Evolutionary conservation across 805 yeast genomes (phyloP), one percentile per base, ranked within the genome.

Genomic region (Barnettozyma californica): DNA sequence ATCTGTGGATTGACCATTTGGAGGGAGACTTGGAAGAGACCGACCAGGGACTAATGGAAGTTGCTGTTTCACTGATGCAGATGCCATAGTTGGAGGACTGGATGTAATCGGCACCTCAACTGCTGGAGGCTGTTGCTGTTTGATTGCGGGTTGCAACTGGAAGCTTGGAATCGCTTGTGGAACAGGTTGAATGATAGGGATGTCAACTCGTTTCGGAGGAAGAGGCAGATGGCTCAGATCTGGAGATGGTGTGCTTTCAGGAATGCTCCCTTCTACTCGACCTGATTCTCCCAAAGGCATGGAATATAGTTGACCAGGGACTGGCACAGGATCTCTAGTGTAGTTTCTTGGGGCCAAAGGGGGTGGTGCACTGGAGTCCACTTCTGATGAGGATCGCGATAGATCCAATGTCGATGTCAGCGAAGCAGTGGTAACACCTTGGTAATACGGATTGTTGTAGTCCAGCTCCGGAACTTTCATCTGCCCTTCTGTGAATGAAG

Each of bases 401-500:
- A 45, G 41, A 36, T 44, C 46, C 18, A 23, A 9, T 6, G 49
- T 11, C 26, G 21, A 25, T 16, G 46, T 9, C 5, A 9, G 7
- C 4, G 25, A 39, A 21, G 16, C 33, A 13, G 33, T 29, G 33
- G 16, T 29, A 29, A 8, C n/a, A 5, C 49, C 53, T 40, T 46
- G 54, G 33, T 58, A 52, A 44, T 58, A 56, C 9, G 60, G 59
- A 38, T 54, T 50, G 11, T 20, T 27, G 38, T 50, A 48, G n/a
- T 50, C 52, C 26, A 58, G 23, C 6, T 45, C 44, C 20, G 44
- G 36, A 19, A 51, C 43, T 21, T 45, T 47, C 2, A 18, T 18
- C 14, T 40, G 50, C 21, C 35, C 27, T 31, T 40, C 43, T 14
- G 19, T 35, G 18, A 5, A 13, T 18, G 23, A 11, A 18, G 38